Base-by-base conservation (phyloP, 306 rosid genomes). In the Pterocarpus santalinus region DNA sequence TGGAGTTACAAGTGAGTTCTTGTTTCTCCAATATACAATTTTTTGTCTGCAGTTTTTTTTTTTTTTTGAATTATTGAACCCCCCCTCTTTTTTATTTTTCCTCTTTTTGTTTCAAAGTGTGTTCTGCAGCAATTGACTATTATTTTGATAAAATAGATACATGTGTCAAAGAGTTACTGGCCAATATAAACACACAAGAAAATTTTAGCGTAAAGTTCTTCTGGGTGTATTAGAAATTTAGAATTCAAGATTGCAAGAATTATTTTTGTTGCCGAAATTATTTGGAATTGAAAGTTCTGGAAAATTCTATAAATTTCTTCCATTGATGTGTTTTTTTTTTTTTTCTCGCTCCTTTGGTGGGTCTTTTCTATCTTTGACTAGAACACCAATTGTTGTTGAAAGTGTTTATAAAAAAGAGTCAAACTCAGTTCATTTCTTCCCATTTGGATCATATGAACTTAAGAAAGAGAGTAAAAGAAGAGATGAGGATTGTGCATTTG, bases 1-100 rank as follows among this genome's bases (percentile, higher is more conserved):
- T 93, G 98, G 99, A 91, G 99, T 95, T 87, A 86, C 98, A 78
- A 95, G 99, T 95, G 99, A 93, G 99, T 93, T 88, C 87, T 90
- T 93, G 95, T 93, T 87, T 82, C 96, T 87, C 93, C 92, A 80
- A 71, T 74, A 46, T 75, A 41, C 72, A 73, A 13, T 72, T 69
- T 79, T 71, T 72, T n/a, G 35, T 43, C 13, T 73, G 36, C 68
- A 71, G 30, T 73, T 65, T 38, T 32, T 11, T 47, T 32, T 11
- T 47, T 12, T 10, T 47, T 47, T 1, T 22, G 84, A 69, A 73
- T 51, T 78, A 11, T 81, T 79, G 86, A 75, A 47, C 2, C 61
- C 74, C 49, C 65, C 75, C 39, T 41, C 58, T 44, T n/a, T 39
- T 0, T 38, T 53, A 58, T 66, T 46, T 70, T 65, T 39, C 12